Conservation (phyloP, 2,329 filamentous ascomycete genomes). For the Graphiopsis chlorocephala region DNA sequence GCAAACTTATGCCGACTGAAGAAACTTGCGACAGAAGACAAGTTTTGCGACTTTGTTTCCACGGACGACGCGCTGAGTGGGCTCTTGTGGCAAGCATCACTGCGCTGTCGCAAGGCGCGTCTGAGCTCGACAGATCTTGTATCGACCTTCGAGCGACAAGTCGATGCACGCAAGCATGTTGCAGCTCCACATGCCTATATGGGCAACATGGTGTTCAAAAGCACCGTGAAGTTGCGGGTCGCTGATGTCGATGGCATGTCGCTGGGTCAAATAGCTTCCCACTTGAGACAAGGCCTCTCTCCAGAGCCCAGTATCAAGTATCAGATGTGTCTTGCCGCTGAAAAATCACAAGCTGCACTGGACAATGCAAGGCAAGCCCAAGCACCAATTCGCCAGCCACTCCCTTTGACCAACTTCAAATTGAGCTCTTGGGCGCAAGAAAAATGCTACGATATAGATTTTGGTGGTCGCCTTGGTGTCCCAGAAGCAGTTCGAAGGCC, state of each 20-base stretch:
- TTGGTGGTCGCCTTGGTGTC: slow-evolving; percentile 16
- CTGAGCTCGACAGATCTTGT: not conserved
- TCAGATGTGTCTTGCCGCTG: not conserved
- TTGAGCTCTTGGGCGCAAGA: slow-evolving; percentile 20
- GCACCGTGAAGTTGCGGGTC: not conserved
- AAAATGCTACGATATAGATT: slow-evolving; percentile 12
- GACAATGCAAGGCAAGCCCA: not conserved
- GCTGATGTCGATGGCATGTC: not conserved
- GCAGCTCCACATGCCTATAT: slow-evolving; percentile 6
- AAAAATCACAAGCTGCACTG: not conserved
- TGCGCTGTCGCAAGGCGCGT: not conserved
- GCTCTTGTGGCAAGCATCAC: slow-evolving; percentile 16
- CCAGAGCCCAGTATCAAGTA: not conserved
- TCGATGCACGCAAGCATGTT: slow-evolving; percentile 9
- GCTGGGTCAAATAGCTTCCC: not conserved
- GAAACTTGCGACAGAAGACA: not conserved
- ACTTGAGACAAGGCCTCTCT: not conserved
- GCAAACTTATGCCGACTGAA: not conserved
- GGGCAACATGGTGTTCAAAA: slow-evolving; percentile 8
- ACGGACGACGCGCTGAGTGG: slow-evolving; percentile 18
- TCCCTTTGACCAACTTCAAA: not conserved
- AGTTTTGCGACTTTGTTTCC: slow-evolving; percentile 7
- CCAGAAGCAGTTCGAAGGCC: slow-evolving; percentile 18
- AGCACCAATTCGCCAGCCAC: not conserved
- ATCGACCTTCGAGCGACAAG: slow-evolving; percentile 13